These are phyloP conservation scores for Heliamphora ciliata DNA, from an alignment of 179 eudicot genomes.

Conservation along the genomic window DNA sequence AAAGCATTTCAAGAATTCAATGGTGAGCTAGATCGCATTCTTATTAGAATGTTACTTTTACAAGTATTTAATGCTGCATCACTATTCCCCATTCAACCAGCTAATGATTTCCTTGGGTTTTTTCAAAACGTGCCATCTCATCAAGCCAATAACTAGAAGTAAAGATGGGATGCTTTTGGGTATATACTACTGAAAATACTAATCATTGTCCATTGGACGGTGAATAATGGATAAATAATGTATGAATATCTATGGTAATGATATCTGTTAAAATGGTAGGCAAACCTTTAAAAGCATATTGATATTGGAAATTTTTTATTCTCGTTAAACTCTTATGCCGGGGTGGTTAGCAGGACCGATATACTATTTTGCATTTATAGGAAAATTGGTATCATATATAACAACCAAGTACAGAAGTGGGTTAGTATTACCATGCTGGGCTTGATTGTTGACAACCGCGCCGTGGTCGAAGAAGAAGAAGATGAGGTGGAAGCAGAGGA, in stretches of 20 bases:
- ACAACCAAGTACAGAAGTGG: not conserved
- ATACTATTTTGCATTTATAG: not conserved
- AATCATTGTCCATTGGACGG: too few species aligned
- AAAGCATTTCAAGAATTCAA: not conserved
- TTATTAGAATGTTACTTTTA: not conserved
- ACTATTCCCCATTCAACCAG: not conserved
- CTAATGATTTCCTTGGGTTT: not conserved
- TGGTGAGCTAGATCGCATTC: not conserved
- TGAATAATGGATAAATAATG: too few species aligned
- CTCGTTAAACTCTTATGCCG: too few species aligned
- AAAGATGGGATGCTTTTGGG: not conserved
- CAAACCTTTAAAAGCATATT: too few species aligned
- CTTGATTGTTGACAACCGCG: not conserved
- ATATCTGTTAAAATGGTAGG: too few species aligned
- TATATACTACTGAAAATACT: not conserved
- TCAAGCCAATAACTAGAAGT: not conserved
- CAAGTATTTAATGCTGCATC: not conserved
- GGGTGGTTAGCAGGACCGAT: too few species aligned
- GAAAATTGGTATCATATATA: not conserved
- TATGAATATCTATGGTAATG: too few species aligned
- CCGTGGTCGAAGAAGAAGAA: not conserved
- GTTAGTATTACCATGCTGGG: constrained; percentile 2
- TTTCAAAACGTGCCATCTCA: not conserved
- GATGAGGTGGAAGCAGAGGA: constrained; percentile 15
- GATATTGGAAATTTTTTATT: too few species aligned